Base-by-base conservation (phyloP, 2,329 filamentous ascomycete species). In the Trichoderma simmonsii region DNA sequence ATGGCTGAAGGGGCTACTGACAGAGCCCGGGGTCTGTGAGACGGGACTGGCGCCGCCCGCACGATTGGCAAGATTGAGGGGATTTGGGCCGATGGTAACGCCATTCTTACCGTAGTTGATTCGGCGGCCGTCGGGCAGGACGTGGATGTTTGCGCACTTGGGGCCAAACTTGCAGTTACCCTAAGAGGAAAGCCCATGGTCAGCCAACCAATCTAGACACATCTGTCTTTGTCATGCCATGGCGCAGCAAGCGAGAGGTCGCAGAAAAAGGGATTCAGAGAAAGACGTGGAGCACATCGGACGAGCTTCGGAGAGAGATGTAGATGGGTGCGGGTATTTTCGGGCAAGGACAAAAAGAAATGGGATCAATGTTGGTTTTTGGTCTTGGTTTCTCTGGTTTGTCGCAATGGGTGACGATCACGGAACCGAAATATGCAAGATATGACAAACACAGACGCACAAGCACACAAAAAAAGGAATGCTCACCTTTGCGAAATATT, bases 101-200 rank as follows among this genome's bases (percentile, higher is more conserved):
- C 88, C 88, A 78, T 89, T 89, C 80, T 90, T 90, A 77, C 89
- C 87, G 77, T 91, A 91, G 82, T 98, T 98, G 80, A 98, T 93
- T 80, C 95, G 90, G 77, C 94, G 91, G 73, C 96, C 96, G 82
- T 98, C 95, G 76, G 95, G 94, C 63, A 98, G 91, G 78, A 98
- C 92, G 82, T 99, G 96, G 75, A 97, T 93, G 79, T 98, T 93
- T 79, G 95, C 95, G 86, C 96, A 99, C 83, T 98, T 98, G 75
- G 94, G 93, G 74, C 96, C 96, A 81, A 98, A 99, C 82, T 98
- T 98, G 90, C 96, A 99, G 83, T 98, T 98, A 76, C 96, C 96
- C 94, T 98, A 61, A 15, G 61, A 61, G 66, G 66, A 69, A 69
- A 62, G 56, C 36, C 36, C 54, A 57, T 34, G 5, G 68, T 71